Conservation (phyloP, 306 rosid genomes). For the Sicyos edulis region DNA sequence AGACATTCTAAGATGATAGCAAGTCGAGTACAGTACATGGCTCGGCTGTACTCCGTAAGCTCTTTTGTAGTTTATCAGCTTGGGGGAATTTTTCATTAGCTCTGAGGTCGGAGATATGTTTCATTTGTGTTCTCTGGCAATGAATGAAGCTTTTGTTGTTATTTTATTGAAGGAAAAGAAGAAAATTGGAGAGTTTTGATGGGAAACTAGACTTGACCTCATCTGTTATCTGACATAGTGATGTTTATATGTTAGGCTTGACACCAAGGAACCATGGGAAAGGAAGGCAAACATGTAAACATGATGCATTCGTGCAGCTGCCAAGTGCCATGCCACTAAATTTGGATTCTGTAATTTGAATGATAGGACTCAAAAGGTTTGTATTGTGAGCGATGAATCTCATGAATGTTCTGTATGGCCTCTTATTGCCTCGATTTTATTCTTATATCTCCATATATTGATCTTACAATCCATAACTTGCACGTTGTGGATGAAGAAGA, state of each 20-base stretch:
- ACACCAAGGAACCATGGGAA: conserved; percentile 21
- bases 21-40: not conserved
- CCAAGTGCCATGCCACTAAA: not conserved
- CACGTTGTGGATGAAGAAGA: not conserved
- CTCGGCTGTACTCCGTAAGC: too few relatives aligned
- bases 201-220: too few relatives aligned
- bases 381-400: not conserved
- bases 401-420: not conserved
- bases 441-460: not conserved
- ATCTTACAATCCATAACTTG: not conserved
- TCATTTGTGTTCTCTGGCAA: too few relatives aligned
- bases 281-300: conserved; percentile 19
- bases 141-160: not conserved
- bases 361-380: conserved; percentile 2
- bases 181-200: not conserved
- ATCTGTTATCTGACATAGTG: not conserved
- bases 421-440: not conserved
- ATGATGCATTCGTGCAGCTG: not conserved
- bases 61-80: too few relatives aligned
- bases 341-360: not conserved
- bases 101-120: too few relatives aligned
- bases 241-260: conserved; percentile 8
- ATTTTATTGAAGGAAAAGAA: not conserved
- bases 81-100: too few relatives aligned
- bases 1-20: not conserved